phyloP scores from a whole-genome alignment of 495 filamentous ascomycete species.

The Talaromyces nanjingensis region DNA sequence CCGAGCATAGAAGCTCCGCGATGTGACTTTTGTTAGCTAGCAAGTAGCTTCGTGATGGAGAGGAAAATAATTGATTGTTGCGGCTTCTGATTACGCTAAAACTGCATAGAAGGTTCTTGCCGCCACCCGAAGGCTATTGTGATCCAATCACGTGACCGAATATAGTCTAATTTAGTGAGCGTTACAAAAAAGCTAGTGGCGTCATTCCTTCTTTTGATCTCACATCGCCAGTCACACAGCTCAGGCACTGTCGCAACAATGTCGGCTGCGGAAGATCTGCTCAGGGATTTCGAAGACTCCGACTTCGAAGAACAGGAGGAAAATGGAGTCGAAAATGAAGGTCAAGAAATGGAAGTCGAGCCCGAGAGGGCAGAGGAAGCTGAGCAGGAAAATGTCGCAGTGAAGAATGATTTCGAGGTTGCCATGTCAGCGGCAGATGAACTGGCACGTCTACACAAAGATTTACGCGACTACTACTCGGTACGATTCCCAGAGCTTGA shows the following conservation, averaged over 20 bases:
- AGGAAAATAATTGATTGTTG: not conserved
- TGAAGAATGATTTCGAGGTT: slow-evolving; percentile 83
- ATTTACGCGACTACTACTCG: slow-evolving; percentile 91
- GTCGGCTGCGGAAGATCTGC: slow-evolving; percentile 39
- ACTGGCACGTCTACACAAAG: slow-evolving; percentile 90
- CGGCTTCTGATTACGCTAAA: not conserved
- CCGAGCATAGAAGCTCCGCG: not conserved
- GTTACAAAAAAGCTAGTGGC: not conserved
- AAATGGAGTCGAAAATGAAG: slow-evolving; percentile 13
- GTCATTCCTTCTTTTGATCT: slow-evolving; percentile 2
- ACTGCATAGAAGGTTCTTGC: not conserved
- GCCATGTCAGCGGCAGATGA: slow-evolving; percentile 88
- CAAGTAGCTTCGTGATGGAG: not conserved
- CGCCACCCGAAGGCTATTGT: not conserved
- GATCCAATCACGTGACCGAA: not conserved
- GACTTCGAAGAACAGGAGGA: slow-evolving; percentile 12
- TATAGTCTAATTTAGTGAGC: not conserved
- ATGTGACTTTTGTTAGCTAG: not conserved
- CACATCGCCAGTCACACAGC: not conserved
- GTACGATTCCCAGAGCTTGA: slow-evolving; percentile 93
- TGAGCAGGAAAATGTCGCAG: slow-evolving; percentile 17
- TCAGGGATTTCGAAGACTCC: slow-evolving; percentile 40
- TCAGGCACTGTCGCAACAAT: slow-evolving; percentile 18
- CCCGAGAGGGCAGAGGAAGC: slow-evolving; percentile 22
- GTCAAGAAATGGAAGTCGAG: slow-evolving; percentile 20